Evolutionary conservation across 371 early-diverging fungal genomes (phyloP).

Genomic region (Syncephalastrum monosporum): DNA sequence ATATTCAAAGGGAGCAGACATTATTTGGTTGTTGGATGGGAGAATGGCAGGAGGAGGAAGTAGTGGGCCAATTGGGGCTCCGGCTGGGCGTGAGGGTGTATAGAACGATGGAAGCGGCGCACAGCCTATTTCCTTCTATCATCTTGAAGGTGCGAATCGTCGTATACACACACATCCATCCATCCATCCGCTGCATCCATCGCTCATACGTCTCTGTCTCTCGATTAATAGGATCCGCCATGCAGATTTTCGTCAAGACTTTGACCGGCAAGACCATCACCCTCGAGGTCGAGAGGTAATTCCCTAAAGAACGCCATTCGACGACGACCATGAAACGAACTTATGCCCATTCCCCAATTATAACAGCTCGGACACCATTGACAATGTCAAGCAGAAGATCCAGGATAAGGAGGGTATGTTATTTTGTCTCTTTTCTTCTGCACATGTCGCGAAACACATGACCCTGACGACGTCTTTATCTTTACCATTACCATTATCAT

Average conservation of each 20-base stretch:
- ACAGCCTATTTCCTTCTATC: too few relatives aligned
- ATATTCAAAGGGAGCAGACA: too few relatives aligned
- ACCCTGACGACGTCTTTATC: too few relatives aligned
- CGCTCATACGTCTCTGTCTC: constrained; percentile 4
- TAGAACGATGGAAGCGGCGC: too few relatives aligned
- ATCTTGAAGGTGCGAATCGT: too few relatives aligned
- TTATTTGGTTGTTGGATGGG: too few relatives aligned
- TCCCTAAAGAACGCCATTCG: not conserved
- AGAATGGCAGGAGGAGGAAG: too few relatives aligned
- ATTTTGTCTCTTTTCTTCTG: too few relatives aligned
- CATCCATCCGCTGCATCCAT: constrained; percentile 6
- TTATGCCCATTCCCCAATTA: not conserved
- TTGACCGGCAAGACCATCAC: constrained; percentile 98
- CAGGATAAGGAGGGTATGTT: constrained; percentile 23
- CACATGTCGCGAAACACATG: too few relatives aligned
- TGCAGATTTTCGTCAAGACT: constrained; percentile 84
- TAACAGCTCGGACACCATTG: constrained; percentile 66
- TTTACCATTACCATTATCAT: too few relatives aligned
- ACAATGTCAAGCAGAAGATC: constrained; percentile 69
- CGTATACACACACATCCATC: constrained; percentile 2
- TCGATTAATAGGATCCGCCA: constrained; percentile 5
- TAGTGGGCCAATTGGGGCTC: too few relatives aligned
- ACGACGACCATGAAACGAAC: not conserved
- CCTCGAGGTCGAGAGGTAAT: constrained; percentile 75
- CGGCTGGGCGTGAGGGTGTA: too few relatives aligned